phyloP scores from a whole-genome alignment of 108 stramenopile genomes.

The Nannochloropsis gaditana region DNA sequence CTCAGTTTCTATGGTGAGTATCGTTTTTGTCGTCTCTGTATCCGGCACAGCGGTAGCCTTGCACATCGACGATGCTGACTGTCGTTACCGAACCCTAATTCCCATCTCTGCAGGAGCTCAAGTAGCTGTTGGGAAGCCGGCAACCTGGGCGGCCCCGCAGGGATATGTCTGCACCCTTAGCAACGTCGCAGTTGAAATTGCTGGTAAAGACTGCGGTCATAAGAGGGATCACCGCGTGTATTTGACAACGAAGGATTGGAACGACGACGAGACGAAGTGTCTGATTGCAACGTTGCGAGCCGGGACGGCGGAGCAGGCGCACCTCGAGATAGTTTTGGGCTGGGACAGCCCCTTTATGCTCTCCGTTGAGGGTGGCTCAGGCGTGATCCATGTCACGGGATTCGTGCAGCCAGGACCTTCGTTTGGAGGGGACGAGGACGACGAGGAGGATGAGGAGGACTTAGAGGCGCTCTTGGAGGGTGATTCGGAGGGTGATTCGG shows the following conservation, averaged over 20 bases:
- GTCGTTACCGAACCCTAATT: not conserved
- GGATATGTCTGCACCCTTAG: slow-evolving; percentile 17
- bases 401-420: not conserved
- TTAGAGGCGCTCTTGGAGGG: not conserved
- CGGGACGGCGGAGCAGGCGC: not conserved
- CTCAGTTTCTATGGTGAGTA: not conserved
- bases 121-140: not conserved
- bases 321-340: not conserved
- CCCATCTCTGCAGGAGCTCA: not conserved
- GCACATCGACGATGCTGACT: not conserved
- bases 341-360: not conserved
- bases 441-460: not conserved
- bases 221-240: not conserved
- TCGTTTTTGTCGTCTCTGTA: not conserved
- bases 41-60: not conserved
- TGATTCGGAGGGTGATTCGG: not conserved
- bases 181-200: not conserved
- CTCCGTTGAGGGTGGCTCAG: not conserved
- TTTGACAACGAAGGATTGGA: slow-evolving; percentile 17
- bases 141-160: not conserved
- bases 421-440: slow-evolving; percentile 15
- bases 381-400: not conserved
- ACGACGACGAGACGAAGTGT: not conserved
- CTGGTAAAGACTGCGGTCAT: not conserved
- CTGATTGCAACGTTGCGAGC: slow-evolving; percentile 9